These are phyloP conservation scores for Aspergillus sergii DNA, from an alignment of 2,329 filamentous ascomycete genomes.

Conservation along the genomic window DNA sequence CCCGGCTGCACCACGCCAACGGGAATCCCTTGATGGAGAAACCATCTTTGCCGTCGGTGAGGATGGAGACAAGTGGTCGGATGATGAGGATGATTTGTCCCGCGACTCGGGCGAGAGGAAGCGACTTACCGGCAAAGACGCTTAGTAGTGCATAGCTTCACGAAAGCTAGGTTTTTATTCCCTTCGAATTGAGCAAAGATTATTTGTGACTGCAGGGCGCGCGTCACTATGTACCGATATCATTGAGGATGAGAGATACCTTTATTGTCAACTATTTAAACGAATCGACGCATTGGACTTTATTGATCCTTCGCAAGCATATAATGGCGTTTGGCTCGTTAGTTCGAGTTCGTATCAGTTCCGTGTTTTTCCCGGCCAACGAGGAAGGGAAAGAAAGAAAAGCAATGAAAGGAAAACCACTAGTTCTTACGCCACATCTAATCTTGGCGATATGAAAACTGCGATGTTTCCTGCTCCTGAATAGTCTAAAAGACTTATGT, in stretches of 20 bases:
- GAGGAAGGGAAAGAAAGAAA: not conserved
- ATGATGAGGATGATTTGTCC: constrained; percentile 61
- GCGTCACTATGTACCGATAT: constrained; percentile 15
- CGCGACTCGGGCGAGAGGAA: constrained; percentile 54
- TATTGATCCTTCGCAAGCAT: constrained; percentile 25
- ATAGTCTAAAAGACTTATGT: not conserved
- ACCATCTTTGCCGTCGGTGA: constrained; percentile 92
- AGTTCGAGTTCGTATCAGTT: not conserved
- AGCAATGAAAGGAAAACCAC: not conserved
- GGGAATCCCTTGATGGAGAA: constrained; percentile 77
- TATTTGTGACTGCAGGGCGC: constrained; percentile 1
- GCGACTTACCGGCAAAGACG: constrained; percentile 52
- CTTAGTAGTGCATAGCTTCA: not conserved
- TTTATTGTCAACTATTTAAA: constrained; percentile 8
- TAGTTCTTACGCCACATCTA: not conserved
- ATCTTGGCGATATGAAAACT: not conserved
- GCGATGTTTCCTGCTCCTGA: not conserved
- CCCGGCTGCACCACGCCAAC: constrained; percentile 53
- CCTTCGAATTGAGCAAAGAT: not conserved
- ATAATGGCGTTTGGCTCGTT: constrained; percentile 22
- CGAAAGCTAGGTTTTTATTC: not conserved
- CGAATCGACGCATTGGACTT: constrained; percentile 12
- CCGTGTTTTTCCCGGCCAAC: not conserved
- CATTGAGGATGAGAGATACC: constrained; percentile 3
- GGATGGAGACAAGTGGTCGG: constrained; percentile 83